These are phyloP conservation scores for Jasminum sambac DNA, from an alignment of 257 asterid species.

Conservation along the genomic window DNA sequence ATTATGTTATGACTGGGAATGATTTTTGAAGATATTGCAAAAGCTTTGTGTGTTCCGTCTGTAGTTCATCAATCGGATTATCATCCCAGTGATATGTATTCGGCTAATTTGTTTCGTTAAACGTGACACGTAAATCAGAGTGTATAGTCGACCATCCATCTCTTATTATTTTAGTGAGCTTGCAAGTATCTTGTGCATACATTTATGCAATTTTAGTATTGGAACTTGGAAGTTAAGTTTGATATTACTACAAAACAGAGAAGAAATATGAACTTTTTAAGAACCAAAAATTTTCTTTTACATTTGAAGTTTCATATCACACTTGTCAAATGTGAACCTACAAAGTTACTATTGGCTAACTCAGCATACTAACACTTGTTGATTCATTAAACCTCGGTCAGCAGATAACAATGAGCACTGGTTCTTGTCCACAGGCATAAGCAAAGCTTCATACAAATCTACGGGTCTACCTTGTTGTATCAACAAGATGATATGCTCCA, in stretches of 20 bases:
- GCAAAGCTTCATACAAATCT: slow-evolving; percentile 22
- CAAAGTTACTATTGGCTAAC: background rate
- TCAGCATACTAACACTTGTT: slow-evolving; percentile 20
- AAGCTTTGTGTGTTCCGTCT: too few species aligned
- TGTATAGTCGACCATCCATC: background rate
- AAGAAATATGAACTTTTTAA: background rate
- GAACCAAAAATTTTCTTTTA: background rate
- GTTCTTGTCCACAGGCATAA: slow-evolving; percentile 1
- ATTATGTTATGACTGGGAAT: too few species aligned
- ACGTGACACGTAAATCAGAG: background rate
- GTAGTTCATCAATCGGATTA: too few species aligned
- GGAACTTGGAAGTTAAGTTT: background rate
- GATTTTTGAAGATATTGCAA: too few species aligned
- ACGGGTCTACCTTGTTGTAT: slow-evolving; percentile 1
- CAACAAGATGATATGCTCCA: slow-evolving; percentile 11
- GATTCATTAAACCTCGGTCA: slow-evolving; percentile 9
- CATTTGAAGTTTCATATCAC: background rate
- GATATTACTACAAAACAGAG: background rate
- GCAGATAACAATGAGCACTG: slow-evolving; percentile 3
- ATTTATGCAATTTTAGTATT: background rate
- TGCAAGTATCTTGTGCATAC: background rate
- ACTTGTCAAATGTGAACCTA: background rate
- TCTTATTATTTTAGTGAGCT: background rate
- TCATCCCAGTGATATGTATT: background rate
- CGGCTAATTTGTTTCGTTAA: background rate